phyloP scores from a whole-genome alignment of 2,329 filamentous ascomycete genomes.

The Monosporascus sp. region DNA sequence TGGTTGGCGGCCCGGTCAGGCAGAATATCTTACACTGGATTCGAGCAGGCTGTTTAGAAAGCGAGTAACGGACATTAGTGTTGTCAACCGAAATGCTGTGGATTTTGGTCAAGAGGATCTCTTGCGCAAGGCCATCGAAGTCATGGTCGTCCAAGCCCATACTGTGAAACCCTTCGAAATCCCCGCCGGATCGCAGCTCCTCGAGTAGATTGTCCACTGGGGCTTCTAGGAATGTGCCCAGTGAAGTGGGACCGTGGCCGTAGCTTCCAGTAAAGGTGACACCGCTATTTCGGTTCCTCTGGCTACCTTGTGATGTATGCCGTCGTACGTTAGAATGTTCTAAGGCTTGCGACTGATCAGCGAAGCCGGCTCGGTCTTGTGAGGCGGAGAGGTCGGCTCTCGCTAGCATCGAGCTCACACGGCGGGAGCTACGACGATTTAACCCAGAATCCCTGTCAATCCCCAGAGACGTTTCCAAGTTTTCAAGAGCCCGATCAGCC shows the following conservation, averaged over 20 bases:
- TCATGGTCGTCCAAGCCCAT: constrained; percentile 70
- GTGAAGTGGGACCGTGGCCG: constrained; percentile 32
- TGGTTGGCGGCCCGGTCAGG: constrained; percentile 54
- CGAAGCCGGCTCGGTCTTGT: constrained; percentile 75
- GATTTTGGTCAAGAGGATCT: constrained; percentile 67
- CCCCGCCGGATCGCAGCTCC: constrained; percentile 55
- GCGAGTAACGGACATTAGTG: constrained; percentile 55
- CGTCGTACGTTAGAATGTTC: constrained; percentile 48
- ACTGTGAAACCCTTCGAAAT: constrained; percentile 64
- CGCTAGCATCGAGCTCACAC: constrained; percentile 87
- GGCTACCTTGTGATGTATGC: constrained; percentile 68
- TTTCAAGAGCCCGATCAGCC: constrained; percentile 48
- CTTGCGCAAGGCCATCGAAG: constrained; percentile 64
- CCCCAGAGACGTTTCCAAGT: constrained; percentile 65
- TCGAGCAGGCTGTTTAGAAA: constrained; percentile 46
- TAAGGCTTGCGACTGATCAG: constrained; percentile 52
- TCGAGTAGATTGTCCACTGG: constrained; percentile 67
- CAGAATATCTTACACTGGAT: constrained; percentile 61
- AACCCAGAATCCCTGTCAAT: constrained; percentile 55
- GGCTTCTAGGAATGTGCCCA: constrained; percentile 61
- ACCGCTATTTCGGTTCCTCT: constrained; percentile 57
- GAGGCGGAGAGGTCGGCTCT: constrained; percentile 81
- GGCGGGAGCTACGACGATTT: constrained; percentile 59
- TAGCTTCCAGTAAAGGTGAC: constrained; percentile 32
- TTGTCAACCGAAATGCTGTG: constrained; percentile 61